Conservation (phyloP, 805 yeast genomes). For the Candida ficus region DNA sequence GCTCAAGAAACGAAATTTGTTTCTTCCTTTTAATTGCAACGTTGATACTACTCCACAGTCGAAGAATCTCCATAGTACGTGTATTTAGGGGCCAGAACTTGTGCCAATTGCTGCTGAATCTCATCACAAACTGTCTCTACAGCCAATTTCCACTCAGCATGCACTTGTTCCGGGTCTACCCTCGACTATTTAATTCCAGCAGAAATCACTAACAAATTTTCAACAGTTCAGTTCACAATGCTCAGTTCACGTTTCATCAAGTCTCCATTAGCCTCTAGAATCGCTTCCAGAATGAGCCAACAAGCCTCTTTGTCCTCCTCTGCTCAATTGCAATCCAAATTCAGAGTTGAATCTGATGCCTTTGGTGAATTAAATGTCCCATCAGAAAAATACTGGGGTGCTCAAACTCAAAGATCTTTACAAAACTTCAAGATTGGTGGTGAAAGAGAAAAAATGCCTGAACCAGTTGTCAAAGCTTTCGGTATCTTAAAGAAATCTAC, state of each 20-base stretch:
- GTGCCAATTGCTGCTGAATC: no score
- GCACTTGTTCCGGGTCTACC: background rate
- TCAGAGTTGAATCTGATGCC: conserved; percentile 85
- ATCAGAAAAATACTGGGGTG: conserved; percentile 90
- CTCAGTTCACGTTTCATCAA: conserved; percentile 7
- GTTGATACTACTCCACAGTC: no score
- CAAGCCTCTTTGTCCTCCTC: conserved; percentile 5
- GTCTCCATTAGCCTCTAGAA: conserved; percentile 6
- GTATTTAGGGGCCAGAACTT: no score
- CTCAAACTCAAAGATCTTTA: conserved; percentile 92
- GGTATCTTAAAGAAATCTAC: conserved; percentile 94
- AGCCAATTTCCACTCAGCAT: no score
- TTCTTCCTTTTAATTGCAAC: no score
- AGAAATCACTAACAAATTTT: background rate
- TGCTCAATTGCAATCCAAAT: background rate
- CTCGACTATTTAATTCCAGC: background rate
- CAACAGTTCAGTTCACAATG: conserved; percentile 1
- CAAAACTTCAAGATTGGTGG: conserved; percentile 97
- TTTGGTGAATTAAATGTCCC: conserved; percentile 95
- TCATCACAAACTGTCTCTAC: no score
- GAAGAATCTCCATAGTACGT: no score
- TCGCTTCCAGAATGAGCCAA: conserved; percentile 7
- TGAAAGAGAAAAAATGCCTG: conserved; percentile 82
- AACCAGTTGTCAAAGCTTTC: conserved; percentile 85
- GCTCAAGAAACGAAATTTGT: background rate